These are phyloP conservation scores for Biscogniauxia marginata DNA, from an alignment of 2,329 filamentous ascomycete genomes.

Conservation along the genomic window DNA sequence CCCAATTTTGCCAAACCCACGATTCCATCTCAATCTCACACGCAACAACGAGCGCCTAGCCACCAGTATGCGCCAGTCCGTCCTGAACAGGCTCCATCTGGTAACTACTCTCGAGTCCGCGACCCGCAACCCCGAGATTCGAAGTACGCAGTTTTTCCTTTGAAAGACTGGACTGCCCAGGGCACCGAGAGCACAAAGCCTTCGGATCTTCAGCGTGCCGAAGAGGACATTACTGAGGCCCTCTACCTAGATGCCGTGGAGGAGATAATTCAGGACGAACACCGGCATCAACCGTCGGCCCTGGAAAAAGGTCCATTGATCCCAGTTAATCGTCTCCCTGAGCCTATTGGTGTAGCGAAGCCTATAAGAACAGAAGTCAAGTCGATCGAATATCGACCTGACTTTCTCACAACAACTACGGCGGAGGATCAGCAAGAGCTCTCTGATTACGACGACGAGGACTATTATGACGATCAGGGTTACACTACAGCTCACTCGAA, in stretches of 20 bases:
- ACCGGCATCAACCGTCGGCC: constrained; percentile 9
- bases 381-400: constrained; percentile 1
- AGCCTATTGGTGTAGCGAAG: constrained; percentile 2
- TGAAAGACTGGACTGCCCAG: not conserved
- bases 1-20: not conserved
- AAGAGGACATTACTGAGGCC: constrained; percentile 40
- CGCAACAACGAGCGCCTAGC: constrained; percentile 17
- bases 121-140: not conserved
- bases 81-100: not conserved
- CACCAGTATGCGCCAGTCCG: not conserved
- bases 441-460: constrained; percentile 70
- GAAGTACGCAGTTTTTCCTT: not conserved
- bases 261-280: constrained; percentile 29
- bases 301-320: constrained; percentile 5
- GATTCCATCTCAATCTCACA: not conserved
- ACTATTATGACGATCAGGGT: constrained; percentile 62
- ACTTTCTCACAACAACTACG: constrained; percentile 11
- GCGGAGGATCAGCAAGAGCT: constrained; percentile 38
- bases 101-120: not conserved
- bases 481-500: constrained; percentile 76
- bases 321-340: constrained; percentile 8
- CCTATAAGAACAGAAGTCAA: constrained; percentile 4
- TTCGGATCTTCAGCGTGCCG: constrained; percentile 6
- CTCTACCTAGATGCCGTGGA: constrained; percentile 48
- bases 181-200: not conserved